Evolutionary conservation across 495 filamentous ascomycete species (phyloP).

Genomic region (Elaphomyces granulatus): DNA sequence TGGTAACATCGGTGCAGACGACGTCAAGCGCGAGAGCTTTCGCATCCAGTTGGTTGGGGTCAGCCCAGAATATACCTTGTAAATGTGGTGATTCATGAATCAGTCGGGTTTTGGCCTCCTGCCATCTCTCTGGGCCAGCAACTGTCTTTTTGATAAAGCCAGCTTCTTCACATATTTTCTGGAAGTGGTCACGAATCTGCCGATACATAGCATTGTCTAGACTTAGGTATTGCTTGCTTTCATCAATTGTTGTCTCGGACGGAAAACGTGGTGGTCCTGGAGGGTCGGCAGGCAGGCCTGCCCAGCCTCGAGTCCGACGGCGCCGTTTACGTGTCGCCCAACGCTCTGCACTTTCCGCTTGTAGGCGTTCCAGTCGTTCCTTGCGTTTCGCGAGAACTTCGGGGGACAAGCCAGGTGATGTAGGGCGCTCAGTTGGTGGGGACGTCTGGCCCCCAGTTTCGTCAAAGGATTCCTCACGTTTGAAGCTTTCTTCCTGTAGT

Average conservation of each 20-base stretch:
- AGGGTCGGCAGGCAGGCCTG: constrained; percentile 58
- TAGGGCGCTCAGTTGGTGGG: constrained; percentile 6
- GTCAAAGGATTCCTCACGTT: constrained; percentile 18
- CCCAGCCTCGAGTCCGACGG: constrained; percentile 54
- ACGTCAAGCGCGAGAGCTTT: constrained; percentile 59
- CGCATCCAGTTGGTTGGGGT: constrained; percentile 35
- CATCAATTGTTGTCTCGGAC: constrained; percentile 68
- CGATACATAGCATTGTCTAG: constrained; percentile 50
- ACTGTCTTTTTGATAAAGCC: constrained; percentile 61
- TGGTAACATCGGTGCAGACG: constrained; percentile 70
- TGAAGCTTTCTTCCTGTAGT: constrained; percentile 30
- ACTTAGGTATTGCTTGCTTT: constrained; percentile 54
- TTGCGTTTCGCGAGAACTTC: constrained; percentile 42
- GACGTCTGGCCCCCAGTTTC: constrained; percentile 10
- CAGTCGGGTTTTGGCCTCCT: constrained; percentile 52
- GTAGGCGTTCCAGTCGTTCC: constrained; percentile 39
- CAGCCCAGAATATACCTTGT: constrained; percentile 42
- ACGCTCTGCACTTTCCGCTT: constrained; percentile 48
- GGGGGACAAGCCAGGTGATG: constrained; percentile 30
- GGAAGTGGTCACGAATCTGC: constrained; percentile 50
- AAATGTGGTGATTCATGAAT: constrained; percentile 52
- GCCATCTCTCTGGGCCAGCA: constrained; percentile 58
- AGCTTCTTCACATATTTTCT: constrained; percentile 48
- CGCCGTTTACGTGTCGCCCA: constrained; percentile 55
- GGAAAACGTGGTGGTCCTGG: constrained; percentile 63